Evolutionary conservation across 2,329 filamentous ascomycete species (phyloP).

Genomic region (Penicillium sp.): DNA sequence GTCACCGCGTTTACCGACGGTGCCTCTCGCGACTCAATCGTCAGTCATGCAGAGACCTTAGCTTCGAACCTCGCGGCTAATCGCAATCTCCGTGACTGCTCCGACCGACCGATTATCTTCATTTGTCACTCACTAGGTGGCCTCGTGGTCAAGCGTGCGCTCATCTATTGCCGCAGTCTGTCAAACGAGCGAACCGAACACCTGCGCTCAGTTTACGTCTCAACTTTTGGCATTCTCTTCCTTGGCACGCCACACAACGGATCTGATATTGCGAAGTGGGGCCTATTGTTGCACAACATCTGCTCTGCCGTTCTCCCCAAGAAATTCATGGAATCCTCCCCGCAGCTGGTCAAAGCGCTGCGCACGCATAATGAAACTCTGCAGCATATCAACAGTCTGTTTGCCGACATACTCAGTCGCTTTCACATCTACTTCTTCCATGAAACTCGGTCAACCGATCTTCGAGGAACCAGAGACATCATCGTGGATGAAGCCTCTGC

Average conservation of each 20-base stretch:
- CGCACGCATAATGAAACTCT: constrained; percentile 72
- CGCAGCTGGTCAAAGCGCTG: constrained; percentile 67
- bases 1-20: constrained; percentile 52
- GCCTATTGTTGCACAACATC: constrained; percentile 65
- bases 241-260: constrained; percentile 74
- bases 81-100: constrained; percentile 54
- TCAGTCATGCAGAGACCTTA: constrained; percentile 70
- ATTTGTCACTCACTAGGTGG: constrained; percentile 73
- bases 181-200: constrained; percentile 61
- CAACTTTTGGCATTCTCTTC: constrained; percentile 74
- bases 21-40: constrained; percentile 64
- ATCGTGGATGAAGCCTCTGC: constrained; percentile 71
- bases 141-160: constrained; percentile 67
- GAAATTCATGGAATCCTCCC: constrained; percentile 66
- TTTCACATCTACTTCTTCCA: constrained; percentile 77
- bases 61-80: constrained; percentile 63
- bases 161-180: constrained; percentile 66
- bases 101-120: constrained; percentile 69
- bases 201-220: constrained; percentile 68
- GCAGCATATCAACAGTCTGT: constrained; percentile 71
- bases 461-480: constrained; percentile 62
- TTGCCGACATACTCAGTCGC: constrained; percentile 67
- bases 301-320: constrained; percentile 64
- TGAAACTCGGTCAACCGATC: constrained; percentile 69
- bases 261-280: constrained; percentile 68